Conservation (phyloP, 495 filamentous ascomycete genomes). For the Haplographium delicatum region DNA sequence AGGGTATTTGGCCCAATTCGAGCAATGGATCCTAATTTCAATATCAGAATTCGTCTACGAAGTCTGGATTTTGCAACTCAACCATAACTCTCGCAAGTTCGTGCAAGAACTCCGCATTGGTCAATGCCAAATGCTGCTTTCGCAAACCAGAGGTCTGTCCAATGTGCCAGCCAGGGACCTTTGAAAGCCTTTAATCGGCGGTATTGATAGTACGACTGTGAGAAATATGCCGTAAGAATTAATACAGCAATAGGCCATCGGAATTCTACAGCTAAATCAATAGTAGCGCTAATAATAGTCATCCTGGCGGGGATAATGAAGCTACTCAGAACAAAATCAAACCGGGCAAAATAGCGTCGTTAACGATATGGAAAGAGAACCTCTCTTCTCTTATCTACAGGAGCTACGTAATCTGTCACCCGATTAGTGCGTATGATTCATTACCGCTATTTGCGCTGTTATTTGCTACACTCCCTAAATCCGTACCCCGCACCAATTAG, state of each 20-base stretch:
- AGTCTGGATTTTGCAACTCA: not conserved
- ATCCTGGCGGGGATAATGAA: not conserved
- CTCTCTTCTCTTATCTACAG: too few relatives aligned
- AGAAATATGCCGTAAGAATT: not conserved
- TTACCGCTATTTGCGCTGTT: too few relatives aligned
- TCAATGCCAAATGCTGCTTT: not conserved
- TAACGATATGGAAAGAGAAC: too few relatives aligned
- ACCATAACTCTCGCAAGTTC: not conserved
- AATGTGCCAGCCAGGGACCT: not conserved
- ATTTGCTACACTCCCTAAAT: too few relatives aligned
- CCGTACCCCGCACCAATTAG: too few relatives aligned
- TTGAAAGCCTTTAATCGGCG: conserved; percentile 1
- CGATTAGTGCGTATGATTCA: too few relatives aligned
- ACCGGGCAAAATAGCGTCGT: not conserved
- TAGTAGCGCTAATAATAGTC: not conserved
- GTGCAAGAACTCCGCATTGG: not conserved
- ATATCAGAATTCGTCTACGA: not conserved
- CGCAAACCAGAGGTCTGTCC: conserved; percentile 1
- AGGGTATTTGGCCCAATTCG: conserved; percentile 38
- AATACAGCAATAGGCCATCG: not conserved
- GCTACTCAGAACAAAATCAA: not conserved
- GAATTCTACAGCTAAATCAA: not conserved
- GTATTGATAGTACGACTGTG: not conserved
- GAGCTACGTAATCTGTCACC: too few relatives aligned
- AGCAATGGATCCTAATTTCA: conserved; percentile 29